Conservation (phyloP, 352 stramenopile species). For the Phytophthora niederhauseri region DNA sequence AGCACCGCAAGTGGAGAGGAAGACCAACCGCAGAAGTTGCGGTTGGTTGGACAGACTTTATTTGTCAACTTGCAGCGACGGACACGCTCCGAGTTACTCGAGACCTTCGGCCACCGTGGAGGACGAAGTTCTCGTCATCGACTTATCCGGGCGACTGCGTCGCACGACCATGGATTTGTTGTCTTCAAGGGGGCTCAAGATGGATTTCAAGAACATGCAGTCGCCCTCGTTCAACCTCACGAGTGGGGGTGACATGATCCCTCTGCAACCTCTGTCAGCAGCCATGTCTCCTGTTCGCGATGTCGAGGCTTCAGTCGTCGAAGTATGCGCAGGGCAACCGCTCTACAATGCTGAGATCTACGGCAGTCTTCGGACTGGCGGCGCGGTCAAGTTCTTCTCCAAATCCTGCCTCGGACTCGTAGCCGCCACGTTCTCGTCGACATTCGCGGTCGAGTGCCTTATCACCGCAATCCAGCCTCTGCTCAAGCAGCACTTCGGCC, state of each 20-base stretch:
- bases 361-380: conserved; percentile 50
- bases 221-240: conserved; percentile 26
- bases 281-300: conserved; percentile 1
- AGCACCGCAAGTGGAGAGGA: no score
- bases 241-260: conserved; percentile 6
- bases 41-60: background rate
- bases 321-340: conserved; percentile 25
- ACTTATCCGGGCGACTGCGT: conserved; percentile 23
- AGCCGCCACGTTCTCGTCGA: conserved; percentile 46
- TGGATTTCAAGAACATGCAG: conserved; percentile 28
- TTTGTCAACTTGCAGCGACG: conserved; percentile 27
- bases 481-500: conserved; percentile 36
- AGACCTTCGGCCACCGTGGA: conserved; percentile 13
- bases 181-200: conserved; percentile 15
- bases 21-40: background rate
- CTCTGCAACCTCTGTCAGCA: background rate
- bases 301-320: conserved; percentile 18
- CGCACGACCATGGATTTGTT: conserved; percentile 22
- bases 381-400: conserved; percentile 47
- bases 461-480: conserved; percentile 31
- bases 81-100: conserved; percentile 7
- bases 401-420: conserved; percentile 42
- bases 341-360: conserved; percentile 71
- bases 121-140: conserved; percentile 30
- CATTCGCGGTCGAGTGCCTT: conserved; percentile 40